A percentile compares a stretch with the other conserved stretches of the same genome.
Conservation (phyloP, 805 yeast species). For the Spencermartinsiella europaea region DNA sequence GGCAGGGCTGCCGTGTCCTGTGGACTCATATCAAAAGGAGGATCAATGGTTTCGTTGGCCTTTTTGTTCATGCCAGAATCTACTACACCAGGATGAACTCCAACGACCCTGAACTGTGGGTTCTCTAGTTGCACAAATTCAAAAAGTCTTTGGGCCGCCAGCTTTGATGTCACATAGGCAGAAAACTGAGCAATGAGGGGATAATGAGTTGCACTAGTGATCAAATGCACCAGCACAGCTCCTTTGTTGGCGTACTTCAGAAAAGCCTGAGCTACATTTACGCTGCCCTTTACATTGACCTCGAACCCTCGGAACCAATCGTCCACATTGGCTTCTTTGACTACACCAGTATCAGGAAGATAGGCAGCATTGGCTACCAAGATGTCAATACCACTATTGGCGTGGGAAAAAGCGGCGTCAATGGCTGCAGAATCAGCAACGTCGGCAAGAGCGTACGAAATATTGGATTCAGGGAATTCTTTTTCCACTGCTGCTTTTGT, state of each 20-base stretch:
- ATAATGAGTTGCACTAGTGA: not conserved
- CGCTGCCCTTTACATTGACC: not conserved
- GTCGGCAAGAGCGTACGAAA: not conserved
- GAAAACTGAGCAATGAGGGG: not conserved
- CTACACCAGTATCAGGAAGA: not conserved
- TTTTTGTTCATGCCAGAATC: not conserved
- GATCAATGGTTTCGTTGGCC: not conserved
- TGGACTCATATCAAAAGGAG: not conserved
- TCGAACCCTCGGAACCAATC: not conserved
- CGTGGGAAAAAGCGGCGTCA: not conserved
- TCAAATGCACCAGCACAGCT: not conserved
- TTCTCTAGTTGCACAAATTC: not conserved
- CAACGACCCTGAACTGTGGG: not conserved
- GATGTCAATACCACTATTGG: not conserved
- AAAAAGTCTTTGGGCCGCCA: not conserved
- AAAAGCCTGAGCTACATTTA: not conserved
- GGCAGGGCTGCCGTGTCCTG: not conserved
- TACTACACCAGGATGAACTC: not conserved
- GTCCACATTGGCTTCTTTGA: not conserved
- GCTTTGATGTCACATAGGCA: not conserved
- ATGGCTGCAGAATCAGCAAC: not conserved
- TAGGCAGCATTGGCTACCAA: not conserved
- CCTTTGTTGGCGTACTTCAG: not conserved
- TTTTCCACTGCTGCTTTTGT: not conserved
- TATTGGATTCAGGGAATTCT: not conserved